Base-by-base conservation (phyloP, 2,329 filamentous ascomycete genomes). In the Emergomyces orientalis region DNA sequence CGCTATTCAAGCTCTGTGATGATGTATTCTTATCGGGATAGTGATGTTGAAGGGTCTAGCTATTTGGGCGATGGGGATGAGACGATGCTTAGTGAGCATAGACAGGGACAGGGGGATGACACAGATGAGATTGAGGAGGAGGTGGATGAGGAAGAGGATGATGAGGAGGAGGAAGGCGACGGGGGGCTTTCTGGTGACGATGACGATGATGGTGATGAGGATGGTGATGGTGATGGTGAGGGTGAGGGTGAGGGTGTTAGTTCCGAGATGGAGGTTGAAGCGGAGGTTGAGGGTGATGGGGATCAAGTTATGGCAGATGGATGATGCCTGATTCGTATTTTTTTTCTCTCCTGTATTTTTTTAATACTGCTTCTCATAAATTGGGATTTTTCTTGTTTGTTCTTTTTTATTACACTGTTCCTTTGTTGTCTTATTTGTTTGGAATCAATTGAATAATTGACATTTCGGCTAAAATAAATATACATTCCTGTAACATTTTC, bases 201-300 rank as follows among this genome's bases (percentile, higher is more conserved):
- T 13, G 72, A 73, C 13, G 71, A 65, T 5, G 70, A 67, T 27
- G 70, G 64, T 22, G 70, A 69, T n/a, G 67, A 68, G 17, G 70
- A 68, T 19, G 67, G 59, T 0, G 72, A 74, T 45, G 72, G 34
- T 75, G 34, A 71, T 43, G 69, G 67, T 62, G n/a, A n/a, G n/a
- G n/a, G n/a, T n/a, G n/a, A 74, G 65, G 70, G 66, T 27, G 67
- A 68, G 47, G 73, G 72, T 59, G 73, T 71, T 43, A 70, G 67
- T 62, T 74, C 72, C 13, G 73, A 69, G 37, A 63, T 62, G 34
- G 64, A 67, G 56, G 63, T 60, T 19, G 66, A 66, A n/a, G 69
- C 63, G 19, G 70, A 69, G 49, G 68, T 64, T 37, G 67, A 70
- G 52, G 70, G 64, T 34, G 70, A 72, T 59, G 65, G 45, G n/a